phyloP scores from a whole-genome alignment of 2,329 filamentous ascomycete genomes.

The Xylariaceae sp. region DNA sequence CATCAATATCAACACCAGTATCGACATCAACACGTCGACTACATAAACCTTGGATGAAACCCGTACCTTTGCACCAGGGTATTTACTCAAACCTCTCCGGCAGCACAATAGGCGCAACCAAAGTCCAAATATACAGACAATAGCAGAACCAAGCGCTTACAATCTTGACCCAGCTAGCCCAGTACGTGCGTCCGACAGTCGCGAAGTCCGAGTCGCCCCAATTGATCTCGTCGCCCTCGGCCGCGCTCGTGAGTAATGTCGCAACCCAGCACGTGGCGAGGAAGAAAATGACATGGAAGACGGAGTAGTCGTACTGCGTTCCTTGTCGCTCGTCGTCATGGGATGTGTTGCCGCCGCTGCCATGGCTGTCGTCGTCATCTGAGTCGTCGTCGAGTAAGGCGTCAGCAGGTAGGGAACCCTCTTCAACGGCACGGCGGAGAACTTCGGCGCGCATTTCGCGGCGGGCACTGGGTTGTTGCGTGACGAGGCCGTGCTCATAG shows the following conservation, averaged over 20 bases:
- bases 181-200: conserved; percentile 90
- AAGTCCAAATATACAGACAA: conserved; percentile 85
- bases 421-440: conserved; percentile 85
- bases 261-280: conserved; percentile 94
- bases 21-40: background rate
- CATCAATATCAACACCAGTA: too few relatives aligned
- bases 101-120: conserved; percentile 79
- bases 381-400: conserved; percentile 76
- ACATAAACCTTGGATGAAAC: too few relatives aligned
- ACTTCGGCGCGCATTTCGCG: conserved; percentile 92
- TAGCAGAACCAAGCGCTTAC: conserved; percentile 97
- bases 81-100: conserved; percentile 87
- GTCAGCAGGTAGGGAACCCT: conserved; percentile 86
- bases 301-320: conserved; percentile 93
- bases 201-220: conserved; percentile 77
- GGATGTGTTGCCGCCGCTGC: conserved; percentile 56
- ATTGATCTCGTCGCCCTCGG: conserved; percentile 37
- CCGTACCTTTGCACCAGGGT: too few relatives aligned
- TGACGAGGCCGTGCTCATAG: conserved; percentile 85
- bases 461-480: conserved; percentile 77
- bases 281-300: conserved; percentile 98
- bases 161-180: conserved; percentile 99
- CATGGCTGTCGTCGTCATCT: conserved; percentile 62
- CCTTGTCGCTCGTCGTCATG: conserved; percentile 84
- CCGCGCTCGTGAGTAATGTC: conserved; percentile 64